Evolutionary conservation across 495 filamentous ascomycete genomes (phyloP).

Genomic region (Penicillium macrosclerotiorum): DNA sequence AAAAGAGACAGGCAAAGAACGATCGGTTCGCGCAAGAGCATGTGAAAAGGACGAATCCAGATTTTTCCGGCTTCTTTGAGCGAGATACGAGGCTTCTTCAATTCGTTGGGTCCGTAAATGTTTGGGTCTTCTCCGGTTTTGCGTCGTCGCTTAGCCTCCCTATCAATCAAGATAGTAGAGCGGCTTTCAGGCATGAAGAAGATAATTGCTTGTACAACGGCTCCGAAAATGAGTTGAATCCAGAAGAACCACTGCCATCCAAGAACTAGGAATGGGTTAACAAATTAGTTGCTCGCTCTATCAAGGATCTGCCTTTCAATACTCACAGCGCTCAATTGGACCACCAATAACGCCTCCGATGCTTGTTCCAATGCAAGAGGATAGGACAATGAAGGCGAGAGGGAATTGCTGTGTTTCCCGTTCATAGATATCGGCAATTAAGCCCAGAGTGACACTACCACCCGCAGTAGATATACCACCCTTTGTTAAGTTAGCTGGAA

Average conservation of each 20-base stretch:
- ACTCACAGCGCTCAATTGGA: slow-evolving; percentile 58
- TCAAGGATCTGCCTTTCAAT: background rate
- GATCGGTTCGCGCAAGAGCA: slow-evolving; percentile 73
- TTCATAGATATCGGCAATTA: slow-evolving; percentile 76
- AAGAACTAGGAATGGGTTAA: slow-evolving; percentile 23
- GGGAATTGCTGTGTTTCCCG: slow-evolving; percentile 61
- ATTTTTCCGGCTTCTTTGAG: slow-evolving; percentile 54
- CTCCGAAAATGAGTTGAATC: slow-evolving; percentile 77
- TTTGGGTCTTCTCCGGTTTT: slow-evolving; percentile 52
- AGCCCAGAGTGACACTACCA: slow-evolving; percentile 74
- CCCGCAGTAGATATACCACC: slow-evolving; percentile 60
- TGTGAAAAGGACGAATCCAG: slow-evolving; percentile 69
- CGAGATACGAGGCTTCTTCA: slow-evolving; percentile 50
- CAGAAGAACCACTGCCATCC: slow-evolving; percentile 76
- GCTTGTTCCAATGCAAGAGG: slow-evolving; percentile 69
- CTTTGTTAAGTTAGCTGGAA: slow-evolving; percentile 12
- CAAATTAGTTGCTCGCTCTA: background rate
- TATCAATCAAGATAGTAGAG: slow-evolving; percentile 63
- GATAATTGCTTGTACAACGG: slow-evolving; percentile 57
- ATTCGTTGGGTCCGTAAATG: slow-evolving; percentile 63
- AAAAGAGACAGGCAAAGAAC: slow-evolving; percentile 68
- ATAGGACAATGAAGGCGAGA: slow-evolving; percentile 70
- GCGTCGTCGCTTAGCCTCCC: slow-evolving; percentile 61
- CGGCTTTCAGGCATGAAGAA: slow-evolving; percentile 69
- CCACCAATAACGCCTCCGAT: slow-evolving; percentile 78